These are phyloP conservation scores for Chrysopogon serrulatus DNA, from an alignment of 176 grass and related monocot genomes.

Conservation along the genomic window DNA sequence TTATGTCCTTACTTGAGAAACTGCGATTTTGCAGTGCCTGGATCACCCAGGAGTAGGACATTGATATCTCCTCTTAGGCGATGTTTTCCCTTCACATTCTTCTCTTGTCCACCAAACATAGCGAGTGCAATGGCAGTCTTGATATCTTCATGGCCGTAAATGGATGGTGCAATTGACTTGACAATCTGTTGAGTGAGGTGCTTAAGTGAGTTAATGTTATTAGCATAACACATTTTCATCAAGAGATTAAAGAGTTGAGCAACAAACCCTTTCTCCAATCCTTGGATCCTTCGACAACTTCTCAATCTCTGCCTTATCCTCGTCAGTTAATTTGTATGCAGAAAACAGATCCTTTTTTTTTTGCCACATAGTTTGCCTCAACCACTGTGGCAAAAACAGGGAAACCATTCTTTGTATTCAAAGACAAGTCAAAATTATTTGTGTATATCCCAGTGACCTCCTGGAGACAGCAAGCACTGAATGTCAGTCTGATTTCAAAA, in stretches of 20 bases:
- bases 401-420: constrained; percentile 99
- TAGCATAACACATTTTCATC: not conserved
- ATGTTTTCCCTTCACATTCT: constrained; percentile 93
- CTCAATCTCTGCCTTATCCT: constrained; percentile 97
- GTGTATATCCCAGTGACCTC: constrained; percentile 99
- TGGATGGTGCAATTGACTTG: constrained; percentile 98
- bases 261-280: constrained; percentile 93
- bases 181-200: constrained; percentile 51
- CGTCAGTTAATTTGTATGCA: constrained; percentile 95
- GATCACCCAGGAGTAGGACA: constrained; percentile 92
- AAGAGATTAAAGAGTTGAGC: constrained; percentile 14
- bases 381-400: constrained; percentile 96
- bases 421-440: constrained; percentile 96
- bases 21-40: constrained; percentile 99
- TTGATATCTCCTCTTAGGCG: constrained; percentile 94
- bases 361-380: constrained; percentile 91
- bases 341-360: constrained; percentile 99
- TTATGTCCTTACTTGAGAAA: constrained; percentile 85
- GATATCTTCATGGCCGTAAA: constrained; percentile 98
- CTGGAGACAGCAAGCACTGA: constrained; percentile 36
- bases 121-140: constrained; percentile 92
- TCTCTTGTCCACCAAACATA: constrained; percentile 98
- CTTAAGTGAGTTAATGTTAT: not conserved
- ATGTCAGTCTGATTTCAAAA: constrained; percentile 3
- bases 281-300: constrained; percentile 92